Conservation (phyloP, 2,329 filamentous ascomycete genomes). For the Cylindrodendrum hubeiense region DNA sequence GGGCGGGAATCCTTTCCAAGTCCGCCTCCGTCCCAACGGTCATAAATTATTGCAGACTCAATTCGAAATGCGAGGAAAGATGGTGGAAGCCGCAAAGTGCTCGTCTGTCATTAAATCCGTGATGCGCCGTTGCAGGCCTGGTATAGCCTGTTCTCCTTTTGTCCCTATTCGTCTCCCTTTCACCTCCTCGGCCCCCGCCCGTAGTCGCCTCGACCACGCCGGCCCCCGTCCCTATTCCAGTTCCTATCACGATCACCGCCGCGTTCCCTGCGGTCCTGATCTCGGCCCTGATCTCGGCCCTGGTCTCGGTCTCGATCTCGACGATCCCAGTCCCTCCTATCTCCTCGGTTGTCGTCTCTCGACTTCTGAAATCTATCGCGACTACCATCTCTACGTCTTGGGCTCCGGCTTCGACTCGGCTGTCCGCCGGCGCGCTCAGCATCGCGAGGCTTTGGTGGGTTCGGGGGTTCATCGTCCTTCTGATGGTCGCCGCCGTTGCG, state of each 20-base stretch:
- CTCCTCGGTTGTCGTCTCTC: conserved; percentile 42
- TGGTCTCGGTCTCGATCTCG: conserved; percentile 44
- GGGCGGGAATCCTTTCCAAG: not conserved
- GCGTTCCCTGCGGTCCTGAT: conserved; percentile 45
- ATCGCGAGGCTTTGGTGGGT: conserved; percentile 19
- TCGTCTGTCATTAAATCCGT: conserved; percentile 23
- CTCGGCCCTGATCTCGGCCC: conserved; percentile 43
- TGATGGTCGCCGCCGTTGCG: conserved; percentile 50
- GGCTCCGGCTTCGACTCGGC: conserved; percentile 37
- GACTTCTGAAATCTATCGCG: conserved; percentile 44
- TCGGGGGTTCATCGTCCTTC: conserved; percentile 27
- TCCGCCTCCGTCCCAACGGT: not conserved
- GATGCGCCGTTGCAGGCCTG: conserved; percentile 4
- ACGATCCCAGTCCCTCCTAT: conserved; percentile 43
- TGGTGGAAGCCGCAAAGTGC: conserved; percentile 6
- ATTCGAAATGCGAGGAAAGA: not conserved
- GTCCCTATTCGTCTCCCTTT: conserved; percentile 5
- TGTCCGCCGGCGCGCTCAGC: conserved; percentile 14
- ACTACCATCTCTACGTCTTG: conserved; percentile 36
- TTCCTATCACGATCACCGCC: conserved; percentile 46
- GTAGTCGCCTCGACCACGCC: conserved; percentile 37
- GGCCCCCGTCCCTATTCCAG: conserved; percentile 42
- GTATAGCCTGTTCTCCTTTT: conserved; percentile 14
- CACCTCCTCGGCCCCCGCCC: conserved; percentile 38
- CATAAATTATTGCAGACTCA: not conserved